A percentile compares a stretch with the other conserved stretches of the same genome.
phyloP scores from a whole-genome alignment of 176 grass and related monocot genomes.

The Oryza glaberrima region DNA sequence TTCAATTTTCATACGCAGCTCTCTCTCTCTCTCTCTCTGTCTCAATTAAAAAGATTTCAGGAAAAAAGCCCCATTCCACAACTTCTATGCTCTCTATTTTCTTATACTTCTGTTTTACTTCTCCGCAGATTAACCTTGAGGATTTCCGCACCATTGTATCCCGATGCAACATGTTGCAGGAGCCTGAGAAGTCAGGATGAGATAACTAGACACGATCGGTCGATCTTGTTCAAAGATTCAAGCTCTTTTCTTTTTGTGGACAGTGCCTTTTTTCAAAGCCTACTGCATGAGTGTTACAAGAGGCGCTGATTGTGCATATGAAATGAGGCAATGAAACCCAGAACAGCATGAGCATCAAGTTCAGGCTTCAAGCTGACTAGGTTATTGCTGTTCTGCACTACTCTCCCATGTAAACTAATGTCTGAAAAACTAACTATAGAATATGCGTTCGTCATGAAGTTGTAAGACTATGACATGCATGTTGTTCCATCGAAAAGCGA shows the following conservation, averaged over 20 bases:
- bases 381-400: background rate
- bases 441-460: background rate
- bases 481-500: background rate
- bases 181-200: conserved; percentile 39
- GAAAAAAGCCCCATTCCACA: background rate
- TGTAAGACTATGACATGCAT: background rate
- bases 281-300: background rate
- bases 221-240: background rate
- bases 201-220: background rate
- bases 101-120: conserved; percentile 9
- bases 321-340: background rate
- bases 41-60: too few species aligned
- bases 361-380: background rate
- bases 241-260: background rate
- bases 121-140: conserved; percentile 75
- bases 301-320: background rate
- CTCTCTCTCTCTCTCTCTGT: background rate
- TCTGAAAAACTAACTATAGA: too few species aligned
- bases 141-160: conserved; percentile 77
- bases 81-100: conserved; percentile 7
- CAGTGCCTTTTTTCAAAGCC: background rate
- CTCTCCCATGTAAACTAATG: background rate
- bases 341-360: background rate
- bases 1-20: background rate
- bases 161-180: conserved; percentile 86